phyloP scores from a whole-genome alignment of 768 basidiomycete species.

The Pulveroboletus sp. region DNA sequence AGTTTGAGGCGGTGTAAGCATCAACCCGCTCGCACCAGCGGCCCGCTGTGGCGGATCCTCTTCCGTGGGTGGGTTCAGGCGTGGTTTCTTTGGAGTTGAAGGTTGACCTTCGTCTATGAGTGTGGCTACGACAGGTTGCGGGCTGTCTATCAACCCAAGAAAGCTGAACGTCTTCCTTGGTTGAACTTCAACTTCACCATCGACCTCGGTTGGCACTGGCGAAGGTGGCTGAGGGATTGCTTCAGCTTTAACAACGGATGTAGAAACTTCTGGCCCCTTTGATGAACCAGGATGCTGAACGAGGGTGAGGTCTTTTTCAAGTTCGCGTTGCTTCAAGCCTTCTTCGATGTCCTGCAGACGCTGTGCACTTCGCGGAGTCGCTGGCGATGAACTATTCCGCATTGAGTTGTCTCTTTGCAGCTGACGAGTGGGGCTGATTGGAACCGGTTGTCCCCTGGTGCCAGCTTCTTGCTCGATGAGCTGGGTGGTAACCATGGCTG shows the following conservation, averaged over 20 bases:
- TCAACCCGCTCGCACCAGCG: neutral
- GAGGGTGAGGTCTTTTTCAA: constrained; percentile 12
- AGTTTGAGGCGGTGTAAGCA: constrained; percentile 29
- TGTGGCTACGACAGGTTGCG: constrained; percentile 1
- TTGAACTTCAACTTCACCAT: constrained; percentile 14
- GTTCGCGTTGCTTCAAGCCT: constrained; percentile 17
- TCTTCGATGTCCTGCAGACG: constrained; percentile 14
- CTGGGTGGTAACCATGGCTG: neutral
- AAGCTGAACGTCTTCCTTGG: constrained; percentile 19
- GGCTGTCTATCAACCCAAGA: constrained; percentile 21
- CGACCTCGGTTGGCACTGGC: constrained; percentile 24
- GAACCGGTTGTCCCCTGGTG: neutral
- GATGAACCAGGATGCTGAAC: constrained; percentile 4
- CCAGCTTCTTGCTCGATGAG: neutral
- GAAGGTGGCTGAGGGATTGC: constrained; percentile 23
- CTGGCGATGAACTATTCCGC: neutral
- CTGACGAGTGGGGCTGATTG: neutral
- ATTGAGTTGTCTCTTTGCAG: neutral
- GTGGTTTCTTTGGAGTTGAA: constrained; percentile 24
- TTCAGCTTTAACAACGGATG: neutral
- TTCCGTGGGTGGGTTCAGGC: constrained; percentile 3
- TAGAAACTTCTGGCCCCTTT: constrained; percentile 2
- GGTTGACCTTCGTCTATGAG: constrained; percentile 18
- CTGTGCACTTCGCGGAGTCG: constrained; percentile 6
- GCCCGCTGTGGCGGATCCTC: neutral